These are phyloP conservation scores for Mortierella sp. DNA, from an alignment of 371 early-diverging fungal genomes.

Conservation along the genomic window DNA sequence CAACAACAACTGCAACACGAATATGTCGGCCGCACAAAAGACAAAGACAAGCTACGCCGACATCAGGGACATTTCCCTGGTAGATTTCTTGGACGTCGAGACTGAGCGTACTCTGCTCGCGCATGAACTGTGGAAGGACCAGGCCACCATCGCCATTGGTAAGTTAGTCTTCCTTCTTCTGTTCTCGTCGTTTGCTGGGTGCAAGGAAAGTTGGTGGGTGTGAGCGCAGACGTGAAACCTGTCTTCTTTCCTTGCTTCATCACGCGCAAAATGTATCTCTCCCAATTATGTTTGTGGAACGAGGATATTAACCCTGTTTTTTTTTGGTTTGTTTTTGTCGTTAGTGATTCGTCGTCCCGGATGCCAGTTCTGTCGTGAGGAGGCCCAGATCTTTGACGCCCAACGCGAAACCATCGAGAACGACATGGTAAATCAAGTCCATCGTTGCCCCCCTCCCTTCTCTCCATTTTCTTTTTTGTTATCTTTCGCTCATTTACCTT, in stretches of 20 bases:
- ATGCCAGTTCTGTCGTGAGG: constrained; percentile 65
- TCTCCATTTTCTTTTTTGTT: background rate
- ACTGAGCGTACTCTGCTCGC: constrained; percentile 27
- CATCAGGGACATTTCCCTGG: constrained; percentile 32
- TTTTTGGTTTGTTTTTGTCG: background rate
- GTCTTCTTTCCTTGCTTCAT: no score
- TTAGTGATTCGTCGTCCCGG: constrained; percentile 61
- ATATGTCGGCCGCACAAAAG: background rate
- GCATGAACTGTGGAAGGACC: constrained; percentile 42
- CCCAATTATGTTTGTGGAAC: no score
- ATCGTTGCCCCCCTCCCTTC: no score
- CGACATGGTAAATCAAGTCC: constrained; percentile 26
- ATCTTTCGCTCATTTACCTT: background rate
- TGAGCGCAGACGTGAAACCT: background rate
- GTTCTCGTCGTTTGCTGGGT: no score
- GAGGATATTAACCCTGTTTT: background rate
- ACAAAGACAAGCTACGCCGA: constrained; percentile 35
- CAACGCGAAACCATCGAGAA: constrained; percentile 49
- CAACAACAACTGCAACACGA: background rate
- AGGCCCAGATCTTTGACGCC: constrained; percentile 54
- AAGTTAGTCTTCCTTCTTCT: background rate
- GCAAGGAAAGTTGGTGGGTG: background rate
- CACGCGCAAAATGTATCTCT: background rate
- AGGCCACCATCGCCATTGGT: constrained; percentile 50
- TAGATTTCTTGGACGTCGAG: constrained; percentile 37